These are phyloP conservation scores for Rhazya stricta DNA, from an alignment of 257 asterid species.

Conservation along the genomic window DNA sequence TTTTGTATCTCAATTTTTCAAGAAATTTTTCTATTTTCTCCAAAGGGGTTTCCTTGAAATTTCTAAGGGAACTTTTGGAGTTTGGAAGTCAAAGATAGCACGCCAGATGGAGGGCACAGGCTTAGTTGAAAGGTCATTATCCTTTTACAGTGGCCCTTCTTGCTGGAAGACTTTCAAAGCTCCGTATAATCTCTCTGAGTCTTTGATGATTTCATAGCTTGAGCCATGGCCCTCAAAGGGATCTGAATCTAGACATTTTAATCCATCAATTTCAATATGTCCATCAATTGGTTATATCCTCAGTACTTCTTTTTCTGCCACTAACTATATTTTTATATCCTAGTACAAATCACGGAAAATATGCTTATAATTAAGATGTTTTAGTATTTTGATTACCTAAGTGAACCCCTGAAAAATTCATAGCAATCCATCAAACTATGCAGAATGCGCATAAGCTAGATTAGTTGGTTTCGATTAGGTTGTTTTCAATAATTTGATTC, in stretches of 20 bases:
- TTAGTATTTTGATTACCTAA: too few relatives aligned
- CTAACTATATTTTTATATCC: too few relatives aligned
- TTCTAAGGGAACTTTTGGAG: conserved; percentile 7
- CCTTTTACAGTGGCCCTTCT: conserved; percentile 16
- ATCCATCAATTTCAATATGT: conserved; percentile 17
- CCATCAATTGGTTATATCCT: not conserved
- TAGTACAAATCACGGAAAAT: too few relatives aligned
- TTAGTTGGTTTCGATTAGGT: too few relatives aligned
- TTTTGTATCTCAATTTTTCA: too few relatives aligned
- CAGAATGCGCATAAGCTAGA: too few relatives aligned
- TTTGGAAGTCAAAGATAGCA: not conserved
- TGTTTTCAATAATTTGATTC: too few relatives aligned
- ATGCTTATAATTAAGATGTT: too few relatives aligned
- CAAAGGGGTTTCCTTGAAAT: conserved; percentile 26
- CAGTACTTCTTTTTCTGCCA: not conserved
- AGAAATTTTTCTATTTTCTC: too few relatives aligned
- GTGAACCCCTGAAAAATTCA: too few relatives aligned
- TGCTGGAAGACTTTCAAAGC: conserved; percentile 27
- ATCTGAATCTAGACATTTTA: conserved; percentile 37
- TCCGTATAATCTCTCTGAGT: conserved; percentile 9
- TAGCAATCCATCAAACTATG: too few relatives aligned
- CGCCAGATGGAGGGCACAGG: conserved; percentile 12
- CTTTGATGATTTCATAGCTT: conserved; percentile 17
- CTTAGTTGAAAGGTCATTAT: conserved; percentile 25
- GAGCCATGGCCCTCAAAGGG: conserved; percentile 26